These are phyloP conservation scores for Clitoria ternatea DNA, from an alignment of 306 rosid genomes.

Conservation along the genomic window DNA sequence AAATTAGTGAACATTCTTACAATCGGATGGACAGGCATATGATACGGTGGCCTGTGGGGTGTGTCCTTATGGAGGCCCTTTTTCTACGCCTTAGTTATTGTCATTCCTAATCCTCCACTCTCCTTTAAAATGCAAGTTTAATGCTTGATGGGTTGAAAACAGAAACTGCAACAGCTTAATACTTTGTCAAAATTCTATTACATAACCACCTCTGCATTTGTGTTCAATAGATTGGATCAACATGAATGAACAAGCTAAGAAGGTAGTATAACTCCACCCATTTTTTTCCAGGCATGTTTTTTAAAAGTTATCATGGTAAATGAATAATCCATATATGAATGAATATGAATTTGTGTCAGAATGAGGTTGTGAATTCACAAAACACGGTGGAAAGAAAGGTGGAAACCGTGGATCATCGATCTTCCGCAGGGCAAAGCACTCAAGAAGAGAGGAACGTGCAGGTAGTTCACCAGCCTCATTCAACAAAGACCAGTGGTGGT, in stretches of 20 bases:
- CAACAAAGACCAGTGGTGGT: constrained; percentile 43
- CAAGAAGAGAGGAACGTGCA: constrained; percentile 42
- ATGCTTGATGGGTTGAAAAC: background rate
- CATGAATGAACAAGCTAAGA: constrained; percentile 42
- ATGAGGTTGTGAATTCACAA: constrained; percentile 18
- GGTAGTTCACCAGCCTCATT: constrained; percentile 47
- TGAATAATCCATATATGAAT: no score
- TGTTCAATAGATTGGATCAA: background rate
- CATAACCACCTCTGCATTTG: background rate
- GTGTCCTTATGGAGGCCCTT: constrained; percentile 9
- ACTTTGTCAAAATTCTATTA: background rate
- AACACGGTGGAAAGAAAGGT: constrained; percentile 40
- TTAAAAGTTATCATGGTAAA: background rate
- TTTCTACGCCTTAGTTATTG: constrained; percentile 24
- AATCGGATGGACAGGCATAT: background rate
- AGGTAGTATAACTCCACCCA: constrained; percentile 34
- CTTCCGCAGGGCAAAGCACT: constrained; percentile 52
- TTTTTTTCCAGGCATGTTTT: background rate
- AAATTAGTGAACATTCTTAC: background rate
- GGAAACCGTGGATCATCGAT: constrained; percentile 42
- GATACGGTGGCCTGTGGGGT: background rate
- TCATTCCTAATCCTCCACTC: background rate
- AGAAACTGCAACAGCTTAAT: background rate
- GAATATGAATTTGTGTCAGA: constrained; percentile 23
- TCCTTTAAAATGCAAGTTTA: background rate